Conservation (phyloP, 371 early-diverging fungal genomes). For the Thermomucor indicae-seudaticae region DNA sequence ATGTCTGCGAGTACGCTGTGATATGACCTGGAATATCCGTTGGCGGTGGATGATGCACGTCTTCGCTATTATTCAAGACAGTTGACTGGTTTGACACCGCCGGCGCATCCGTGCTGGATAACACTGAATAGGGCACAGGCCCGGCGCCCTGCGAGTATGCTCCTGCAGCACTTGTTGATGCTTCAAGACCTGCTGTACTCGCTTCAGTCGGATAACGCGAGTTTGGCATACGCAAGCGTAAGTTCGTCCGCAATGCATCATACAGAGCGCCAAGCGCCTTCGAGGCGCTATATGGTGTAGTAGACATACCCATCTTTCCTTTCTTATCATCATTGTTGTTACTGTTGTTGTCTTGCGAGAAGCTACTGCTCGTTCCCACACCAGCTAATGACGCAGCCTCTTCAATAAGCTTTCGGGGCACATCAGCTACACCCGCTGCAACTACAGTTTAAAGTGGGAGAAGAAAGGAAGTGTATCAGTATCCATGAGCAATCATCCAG, state of each 20-base stretch:
- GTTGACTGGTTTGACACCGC: not conserved
- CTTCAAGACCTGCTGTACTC: too few species aligned
- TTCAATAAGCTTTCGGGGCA: slow-evolving; percentile 6
- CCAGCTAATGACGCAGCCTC: slow-evolving; percentile 13
- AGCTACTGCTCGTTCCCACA: not conserved
- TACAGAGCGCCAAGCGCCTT: too few species aligned
- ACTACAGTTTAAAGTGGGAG: not conserved
- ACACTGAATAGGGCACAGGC: not conserved
- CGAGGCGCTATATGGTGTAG: too few species aligned
- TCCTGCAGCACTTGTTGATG: too few species aligned
- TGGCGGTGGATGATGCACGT: not conserved
- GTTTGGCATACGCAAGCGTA: too few species aligned
- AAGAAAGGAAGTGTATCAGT: not conserved
- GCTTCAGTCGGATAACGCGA: too few species aligned
- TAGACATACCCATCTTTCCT: not conserved
- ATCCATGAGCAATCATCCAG: not conserved
- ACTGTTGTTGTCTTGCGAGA: not conserved
- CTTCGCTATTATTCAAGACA: not conserved
- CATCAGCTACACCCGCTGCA: not conserved
- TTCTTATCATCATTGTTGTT: not conserved
- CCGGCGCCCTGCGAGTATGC: too few species aligned
- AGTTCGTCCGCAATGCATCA: too few species aligned
- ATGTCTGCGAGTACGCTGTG: too few species aligned
- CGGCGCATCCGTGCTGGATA: not conserved
- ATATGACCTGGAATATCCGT: too few species aligned